Base-by-base conservation (phyloP, 805 yeast genomes). In the Saccharomycopsis javanensis region DNA sequence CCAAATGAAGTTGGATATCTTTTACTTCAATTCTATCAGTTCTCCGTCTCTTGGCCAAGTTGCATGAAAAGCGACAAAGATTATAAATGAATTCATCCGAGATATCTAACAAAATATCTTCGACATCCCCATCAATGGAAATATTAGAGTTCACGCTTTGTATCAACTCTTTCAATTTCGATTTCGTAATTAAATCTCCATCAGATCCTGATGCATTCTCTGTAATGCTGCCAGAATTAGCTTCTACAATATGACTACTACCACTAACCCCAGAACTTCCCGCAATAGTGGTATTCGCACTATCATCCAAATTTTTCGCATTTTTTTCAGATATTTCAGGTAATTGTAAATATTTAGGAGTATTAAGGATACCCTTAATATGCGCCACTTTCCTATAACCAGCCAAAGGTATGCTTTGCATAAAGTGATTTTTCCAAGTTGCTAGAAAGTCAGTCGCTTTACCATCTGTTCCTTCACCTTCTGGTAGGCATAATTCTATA, bases 61-160 rank as follows among this genome's bases (percentile, higher is more conserved):
- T 80, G 68, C 98, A 92, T 0, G 98, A 96, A 73, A 94, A 94
- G 2, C 89, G 77, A 0, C 97, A 90, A 1, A 95, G 96, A 52
- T 88, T 84, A 6, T 86, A 80, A 15, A 94, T 94, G 67, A 94
- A 94, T 67, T 94, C 98, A 70, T 94, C 99, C 0, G 99, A 97
- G 52, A 94, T 73, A 69, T 94, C 99, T 50, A 94, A 75, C 35
- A 94, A 72, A 42, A 94, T 72, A 64, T 92, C 98, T 69, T 91
- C 97, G 16, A 89, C 96, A 70, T 94, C 97, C 28, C 97, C 98
- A 69, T 92, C 99, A 57, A 94, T 86, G 4, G 79, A 78, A 5
- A 96, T 83, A 65, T 90, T 96, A 16, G 92, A 86, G 67, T 92
- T 97, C 15, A 84, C 87, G 1, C 88, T 81, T 66, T 83, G 81